Evolutionary conservation across 805 yeast genomes (phyloP).

Genomic region (Kuraishia piskuri): DNA sequence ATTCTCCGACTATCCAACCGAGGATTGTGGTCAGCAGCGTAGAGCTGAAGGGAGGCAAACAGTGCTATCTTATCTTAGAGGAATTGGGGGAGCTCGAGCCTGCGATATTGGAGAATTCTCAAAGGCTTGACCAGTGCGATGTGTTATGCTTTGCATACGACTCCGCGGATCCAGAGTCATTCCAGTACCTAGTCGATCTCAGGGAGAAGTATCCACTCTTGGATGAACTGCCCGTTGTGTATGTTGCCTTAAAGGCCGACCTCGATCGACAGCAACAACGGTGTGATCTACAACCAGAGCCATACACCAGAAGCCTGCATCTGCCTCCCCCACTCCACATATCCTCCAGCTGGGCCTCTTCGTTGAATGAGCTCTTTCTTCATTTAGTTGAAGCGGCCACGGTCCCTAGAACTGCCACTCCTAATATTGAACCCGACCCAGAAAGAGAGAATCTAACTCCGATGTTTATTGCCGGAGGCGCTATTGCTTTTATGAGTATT

Average conservation of each 20-base stretch:
- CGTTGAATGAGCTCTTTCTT: conserved; percentile 75
- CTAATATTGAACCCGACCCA: conserved; percentile 63
- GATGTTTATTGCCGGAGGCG: conserved; percentile 57
- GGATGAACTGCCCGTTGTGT: conserved; percentile 68
- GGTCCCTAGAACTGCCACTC: conserved; percentile 69
- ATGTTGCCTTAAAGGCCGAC: conserved; percentile 92
- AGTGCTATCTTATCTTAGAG: conserved; percentile 83
- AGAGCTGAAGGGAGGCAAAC: conserved; percentile 91
- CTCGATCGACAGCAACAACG: conserved; percentile 93
- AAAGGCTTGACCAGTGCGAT: conserved; percentile 76
- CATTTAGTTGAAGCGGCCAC: conserved; percentile 86
- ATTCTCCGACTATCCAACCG: conserved; percentile 78
- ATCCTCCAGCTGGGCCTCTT: conserved; percentile 83
- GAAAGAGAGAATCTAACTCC: conserved; percentile 42
- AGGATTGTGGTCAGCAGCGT: conserved; percentile 84
- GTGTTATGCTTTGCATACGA: conserved; percentile 87
- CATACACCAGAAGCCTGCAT: conserved; percentile 56
- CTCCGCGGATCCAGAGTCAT: conserved; percentile 93
- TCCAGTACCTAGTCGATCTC: conserved; percentile 71
- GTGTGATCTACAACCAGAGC: conserved; percentile 79
- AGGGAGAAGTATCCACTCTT: conserved; percentile 48
- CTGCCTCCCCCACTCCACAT: conserved; percentile 84
- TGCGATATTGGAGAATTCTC: conserved; percentile 65
- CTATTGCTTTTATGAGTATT: conserved; percentile 56
- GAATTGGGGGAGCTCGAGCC: conserved; percentile 85